Evolutionary conservation across 2,329 filamentous ascomycete genomes (phyloP), one percentile per base, ranked within the genome.

Genomic region (Harringtonia aguacate): DNA sequence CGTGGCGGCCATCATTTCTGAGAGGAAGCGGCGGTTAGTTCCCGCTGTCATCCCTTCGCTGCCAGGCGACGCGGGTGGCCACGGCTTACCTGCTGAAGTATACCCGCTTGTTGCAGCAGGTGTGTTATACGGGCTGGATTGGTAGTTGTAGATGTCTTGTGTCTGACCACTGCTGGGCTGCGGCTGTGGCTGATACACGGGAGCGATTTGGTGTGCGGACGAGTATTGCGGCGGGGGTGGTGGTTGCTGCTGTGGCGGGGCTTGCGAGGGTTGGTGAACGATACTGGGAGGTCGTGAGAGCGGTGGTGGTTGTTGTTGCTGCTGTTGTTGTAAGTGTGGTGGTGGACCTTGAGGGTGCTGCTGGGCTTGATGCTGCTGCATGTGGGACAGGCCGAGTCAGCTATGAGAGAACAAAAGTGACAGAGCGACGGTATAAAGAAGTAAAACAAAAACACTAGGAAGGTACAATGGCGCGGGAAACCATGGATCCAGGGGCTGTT

Each of bases 21-120:
- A 70, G 48, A n/a, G n/a, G n/a, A n/a, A n/a, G n/a, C n/a, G 71
- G 4, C 10, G 13, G 30, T 34, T 20, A 36, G 17, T 27, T n/a
- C n/a, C n/a, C n/a, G n/a, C n/a, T n/a, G n/a, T n/a, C n/a, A n/a
- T n/a, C n/a, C n/a, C n/a, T n/a, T n/a, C n/a, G n/a, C n/a, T n/a
- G n/a, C n/a, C n/a, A n/a, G n/a, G n/a, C n/a, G n/a, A n/a, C n/a
- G n/a, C n/a, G n/a, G n/a, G n/a, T n/a, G n/a, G n/a, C n/a, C n/a
- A n/a, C n/a, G n/a, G 24, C 24, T 72, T 68, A 92, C 86, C 86
- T 70, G 85, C 84, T 60, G 87, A 86, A 51, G 86, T 81, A 65
- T 94, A 95, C 67, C 84, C 84, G 65, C 83, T 85, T 44, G 84
- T 80, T 48, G 83, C 78, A 66, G 83, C 86, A 53, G 85, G 81